A percentile compares a stretch with the other conserved stretches of the same genome.
These are phyloP conservation scores for Phaffia tasmanica DNA, from an alignment of 768 basidiomycete species.

Conservation along the genomic window DNA sequence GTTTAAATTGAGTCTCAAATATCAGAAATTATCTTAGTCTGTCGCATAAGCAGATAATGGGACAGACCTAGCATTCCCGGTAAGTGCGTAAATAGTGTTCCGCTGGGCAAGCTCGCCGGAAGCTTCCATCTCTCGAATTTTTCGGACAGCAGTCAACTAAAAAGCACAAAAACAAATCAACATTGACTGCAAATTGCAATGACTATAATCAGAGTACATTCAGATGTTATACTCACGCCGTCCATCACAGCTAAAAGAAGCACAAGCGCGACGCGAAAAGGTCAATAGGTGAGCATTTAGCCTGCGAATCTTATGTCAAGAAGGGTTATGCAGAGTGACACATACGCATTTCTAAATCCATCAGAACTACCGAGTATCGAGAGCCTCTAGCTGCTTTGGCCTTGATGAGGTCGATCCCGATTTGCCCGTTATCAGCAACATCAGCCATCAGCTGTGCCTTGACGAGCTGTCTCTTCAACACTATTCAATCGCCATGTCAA, in stretches of 20 bases:
- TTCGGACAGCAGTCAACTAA: conserved; percentile 23
- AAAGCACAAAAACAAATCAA: background rate
- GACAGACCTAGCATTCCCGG: conserved; percentile 31
- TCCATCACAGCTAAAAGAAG: conserved; percentile 2
- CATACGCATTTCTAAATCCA: conserved; percentile 3
- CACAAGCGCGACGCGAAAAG: background rate
- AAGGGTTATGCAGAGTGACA: background rate
- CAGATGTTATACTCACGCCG: background rate
- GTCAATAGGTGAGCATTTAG: too few species aligned
- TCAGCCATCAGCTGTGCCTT: conserved; percentile 8
- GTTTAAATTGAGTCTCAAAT: background rate
- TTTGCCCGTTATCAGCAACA: conserved; percentile 6
- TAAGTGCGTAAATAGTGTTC: conserved; percentile 29
- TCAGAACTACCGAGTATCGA: conserved; percentile 7
- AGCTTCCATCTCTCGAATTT: conserved; percentile 26
- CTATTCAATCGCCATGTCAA: too few species aligned
- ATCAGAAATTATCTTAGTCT: too few species aligned
- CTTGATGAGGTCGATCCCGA: conserved; percentile 7
- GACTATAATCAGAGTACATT: too few species aligned
- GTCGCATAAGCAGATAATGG: too few species aligned
- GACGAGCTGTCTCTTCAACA: conserved; percentile 16
- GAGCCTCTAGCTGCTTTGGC: background rate
- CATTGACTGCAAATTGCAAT: background rate
- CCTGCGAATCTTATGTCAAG: background rate
- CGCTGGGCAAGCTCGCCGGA: background rate